Conservation (phyloP, 179 eudicot species). For the Actinidia arguta region DNA sequence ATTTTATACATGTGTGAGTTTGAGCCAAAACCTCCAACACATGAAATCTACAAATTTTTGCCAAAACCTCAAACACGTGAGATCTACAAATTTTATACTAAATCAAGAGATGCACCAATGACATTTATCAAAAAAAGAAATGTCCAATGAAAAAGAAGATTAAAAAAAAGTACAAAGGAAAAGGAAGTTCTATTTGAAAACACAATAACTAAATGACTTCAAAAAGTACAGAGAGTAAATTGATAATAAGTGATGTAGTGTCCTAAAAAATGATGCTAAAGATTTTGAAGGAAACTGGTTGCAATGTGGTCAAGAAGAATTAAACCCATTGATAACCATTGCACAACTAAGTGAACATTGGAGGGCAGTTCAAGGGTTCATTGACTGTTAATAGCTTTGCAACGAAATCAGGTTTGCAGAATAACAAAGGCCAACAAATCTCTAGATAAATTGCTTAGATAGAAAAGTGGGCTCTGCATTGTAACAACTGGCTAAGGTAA, state of each 20-base stretch:
- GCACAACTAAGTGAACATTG: neutral
- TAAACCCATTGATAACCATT: neutral
- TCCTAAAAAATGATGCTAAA: neutral
- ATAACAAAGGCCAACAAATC: conserved; percentile 10
- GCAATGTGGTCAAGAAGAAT: neutral
- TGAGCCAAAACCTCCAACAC: conserved; percentile 98
- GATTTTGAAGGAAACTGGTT: neutral
- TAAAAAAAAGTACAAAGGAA: neutral
- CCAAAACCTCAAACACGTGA: no score
- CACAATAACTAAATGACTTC: neutral
- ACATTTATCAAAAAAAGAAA: neutral
- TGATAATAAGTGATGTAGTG: neutral
- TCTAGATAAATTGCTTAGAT: neutral
- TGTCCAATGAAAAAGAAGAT: neutral
- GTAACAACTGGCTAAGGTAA: conserved; percentile 9
- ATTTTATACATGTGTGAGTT: conserved; percentile 88
- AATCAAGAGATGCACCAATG: neutral
- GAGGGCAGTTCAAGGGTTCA: neutral
- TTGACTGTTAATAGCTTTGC: neutral
- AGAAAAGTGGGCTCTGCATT: conserved; percentile 1
- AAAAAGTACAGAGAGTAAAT: neutral
- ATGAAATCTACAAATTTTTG: conserved; percentile 75
- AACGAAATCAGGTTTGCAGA: neutral
- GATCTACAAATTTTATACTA: no score
- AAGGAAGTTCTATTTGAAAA: neutral